Evolutionary conservation across 2,329 filamentous ascomycete genomes (phyloP), one percentile per base, ranked within the genome.

Genomic region (Fusarium veterinarium): DNA sequence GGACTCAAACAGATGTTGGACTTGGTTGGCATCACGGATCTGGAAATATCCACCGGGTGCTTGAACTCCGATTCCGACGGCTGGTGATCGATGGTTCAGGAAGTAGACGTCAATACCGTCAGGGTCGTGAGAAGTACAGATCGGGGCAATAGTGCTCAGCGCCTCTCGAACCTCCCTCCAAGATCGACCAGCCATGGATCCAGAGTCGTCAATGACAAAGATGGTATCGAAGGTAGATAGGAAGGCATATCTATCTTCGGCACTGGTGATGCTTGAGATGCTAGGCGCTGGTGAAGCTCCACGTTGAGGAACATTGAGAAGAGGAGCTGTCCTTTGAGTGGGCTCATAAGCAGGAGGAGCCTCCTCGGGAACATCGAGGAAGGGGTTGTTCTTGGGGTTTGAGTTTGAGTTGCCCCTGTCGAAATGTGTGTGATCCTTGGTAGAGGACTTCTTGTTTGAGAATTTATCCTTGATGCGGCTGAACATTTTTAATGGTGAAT

Each of bases 51-150:
- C 89, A 1, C 85, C 83, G 0, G 83, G 81, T 3, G 84, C 81
- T 58, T 84, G 81, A 28, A 80, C 80, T 14, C 78, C 66, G 3
- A 69, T 75, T n/a, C 86, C 84, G 0, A 68, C 64, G 31, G 82
- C 77, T 11, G 67, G 80, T 69, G 83, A 85, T 40, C 80, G 78
- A 79, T 92, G 88, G 83, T 98, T 98, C 41, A 98, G 86, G 81
- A 98, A 98, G 86, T 93, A 95, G 71, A 98, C 85, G 79, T 98
- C 95, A 74, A 98, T 91, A 28, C 95, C 95, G 80, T 98, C 93
- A 1, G 85, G 83, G 79, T 98, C 95, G 80, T 93, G 91, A 8
- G 85, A 80, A 2, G 93, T 93, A 83, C 95, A 97, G 77, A 97
- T 92, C 1, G 94, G 94, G 0, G 94, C 89, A 77, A 98, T 95